Base-by-base conservation (phyloP, 352 stramenopile genomes). In the Phytophthora syringae region DNA sequence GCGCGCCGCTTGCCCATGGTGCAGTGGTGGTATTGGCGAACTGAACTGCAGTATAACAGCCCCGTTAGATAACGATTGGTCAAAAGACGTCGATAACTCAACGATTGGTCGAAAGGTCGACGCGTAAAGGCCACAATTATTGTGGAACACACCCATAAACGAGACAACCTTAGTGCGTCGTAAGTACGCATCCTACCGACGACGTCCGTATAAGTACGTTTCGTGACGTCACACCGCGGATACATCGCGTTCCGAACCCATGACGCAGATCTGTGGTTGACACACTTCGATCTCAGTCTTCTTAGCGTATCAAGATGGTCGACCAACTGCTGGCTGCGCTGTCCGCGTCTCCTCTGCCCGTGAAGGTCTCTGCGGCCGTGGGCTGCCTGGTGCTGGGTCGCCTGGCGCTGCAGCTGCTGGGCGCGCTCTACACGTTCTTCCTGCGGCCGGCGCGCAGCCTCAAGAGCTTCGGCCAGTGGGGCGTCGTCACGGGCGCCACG, bases 401-500 rank as follows among this genome's bases (percentile, higher is more conserved):
- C 60, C 22, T 92, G 27, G 79, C 67, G 45, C 67, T 94, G 42
- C 69, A 76, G 53, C 28, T 90, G 24, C 21, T 92, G 18, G 64
- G 60, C 5, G 74, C 67, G 39, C 49, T 93, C 64, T 95, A 90
- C 70, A 66, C 73, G 52, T 93, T 93, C 74, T 99, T 99, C 78
- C 64, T 99, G 43, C 95, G 96, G 21, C 96, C 94, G 37, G 84
- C 82, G 44, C 98, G 98, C 68, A 90, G 97, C 67, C 70, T 99
- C 43, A 97, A 93, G 61, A 88, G 88, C 69, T 98, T 98, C 59
- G 98, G 98, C 52, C 83, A 98, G 76, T 99, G 98, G 95, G 97
- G 95, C 28, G 89, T 99, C 39, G 88, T 99, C 47, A 99, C 97
- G 39, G 98, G 97, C 52, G 97, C 97, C 36, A 99, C 89, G n/a